Conservation (phyloP, 345 rosid species). For the Passiflora organensis region DNA sequence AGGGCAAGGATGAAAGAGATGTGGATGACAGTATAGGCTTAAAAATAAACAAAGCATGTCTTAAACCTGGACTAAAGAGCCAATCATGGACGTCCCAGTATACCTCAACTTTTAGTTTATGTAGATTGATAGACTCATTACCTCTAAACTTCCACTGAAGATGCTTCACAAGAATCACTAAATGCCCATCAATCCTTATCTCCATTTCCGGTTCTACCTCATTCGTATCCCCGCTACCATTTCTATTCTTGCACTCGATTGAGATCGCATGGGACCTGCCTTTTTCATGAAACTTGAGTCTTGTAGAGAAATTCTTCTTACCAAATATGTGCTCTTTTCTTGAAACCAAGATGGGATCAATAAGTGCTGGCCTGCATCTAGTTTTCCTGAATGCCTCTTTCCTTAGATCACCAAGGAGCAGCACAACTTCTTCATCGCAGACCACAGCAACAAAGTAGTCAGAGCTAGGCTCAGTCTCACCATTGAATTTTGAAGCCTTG, state of each 20-base stretch:
- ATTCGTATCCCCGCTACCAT: background rate
- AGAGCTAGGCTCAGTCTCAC: constrained; percentile 59
- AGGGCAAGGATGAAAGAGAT: constrained; percentile 19
- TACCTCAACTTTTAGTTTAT: constrained; percentile 50
- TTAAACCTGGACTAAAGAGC: constrained; percentile 61
- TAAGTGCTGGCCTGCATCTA: constrained; percentile 62
- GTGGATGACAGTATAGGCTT: constrained; percentile 37
- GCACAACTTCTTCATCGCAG: constrained; percentile 61
- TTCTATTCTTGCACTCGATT: constrained; percentile 52
- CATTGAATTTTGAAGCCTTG: constrained; percentile 54
- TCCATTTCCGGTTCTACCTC: constrained; percentile 59
- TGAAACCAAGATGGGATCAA: constrained; percentile 55
- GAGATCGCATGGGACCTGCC: constrained; percentile 51
- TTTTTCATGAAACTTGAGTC: constrained; percentile 49
- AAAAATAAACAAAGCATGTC: constrained; percentile 62
- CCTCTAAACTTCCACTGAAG: constrained; percentile 83
- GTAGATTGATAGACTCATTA: constrained; percentile 46
- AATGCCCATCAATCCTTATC: constrained; percentile 53
- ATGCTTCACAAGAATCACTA: constrained; percentile 58
- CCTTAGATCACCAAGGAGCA: constrained; percentile 79
- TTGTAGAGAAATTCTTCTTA: constrained; percentile 50
- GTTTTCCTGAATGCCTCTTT: constrained; percentile 64
- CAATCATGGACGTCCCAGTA: constrained; percentile 82
- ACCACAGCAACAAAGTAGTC: constrained; percentile 79
- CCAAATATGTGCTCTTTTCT: constrained; percentile 64